Percentiles rank a stretch among this genome's conserved stretches.
phyloP scores from a whole-genome alignment of 179 eudicot genomes.

The Patellifolia procumbens region DNA sequence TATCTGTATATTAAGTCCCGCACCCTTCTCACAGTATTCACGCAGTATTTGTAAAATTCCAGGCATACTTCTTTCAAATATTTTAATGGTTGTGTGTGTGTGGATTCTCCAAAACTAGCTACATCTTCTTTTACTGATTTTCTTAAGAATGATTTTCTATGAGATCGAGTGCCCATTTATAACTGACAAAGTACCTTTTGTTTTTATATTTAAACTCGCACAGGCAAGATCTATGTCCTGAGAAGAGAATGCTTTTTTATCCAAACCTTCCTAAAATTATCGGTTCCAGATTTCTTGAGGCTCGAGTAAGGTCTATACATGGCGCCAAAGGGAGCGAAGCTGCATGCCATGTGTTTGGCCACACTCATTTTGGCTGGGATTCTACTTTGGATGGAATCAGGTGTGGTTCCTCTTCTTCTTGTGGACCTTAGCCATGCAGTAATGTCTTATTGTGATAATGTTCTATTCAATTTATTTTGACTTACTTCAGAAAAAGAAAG shows the following conservation, averaged over 20 bases:
- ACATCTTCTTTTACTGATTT: background rate
- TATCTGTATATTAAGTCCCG: no score
- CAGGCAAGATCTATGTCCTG: conserved; percentile 76
- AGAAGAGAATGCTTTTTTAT: conserved; percentile 78
- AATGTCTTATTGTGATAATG: no score
- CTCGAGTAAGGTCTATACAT: conserved; percentile 59
- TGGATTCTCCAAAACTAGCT: background rate
- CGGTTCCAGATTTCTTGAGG: conserved; percentile 68
- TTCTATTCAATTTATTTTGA: no score
- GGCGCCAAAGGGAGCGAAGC: conserved; percentile 43
- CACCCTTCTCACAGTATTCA: background rate
- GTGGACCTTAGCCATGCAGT: background rate
- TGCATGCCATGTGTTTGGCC: conserved; percentile 76
- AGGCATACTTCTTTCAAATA: background rate
- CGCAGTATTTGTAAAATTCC: background rate
- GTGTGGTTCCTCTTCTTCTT: conserved; percentile 21
- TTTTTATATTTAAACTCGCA: background rate
- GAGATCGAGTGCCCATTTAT: background rate
- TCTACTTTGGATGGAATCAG: conserved; percentile 58
- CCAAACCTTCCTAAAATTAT: conserved; percentile 72
- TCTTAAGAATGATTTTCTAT: background rate
- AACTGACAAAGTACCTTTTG: background rate
- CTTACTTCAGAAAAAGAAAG: no score
- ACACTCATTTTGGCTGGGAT: conserved; percentile 81
- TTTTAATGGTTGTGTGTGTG: background rate